These are phyloP conservation scores for Aspergillus pseudoterreus DNA, from an alignment of 2,329 filamentous ascomycete genomes.

Conservation along the genomic window DNA sequence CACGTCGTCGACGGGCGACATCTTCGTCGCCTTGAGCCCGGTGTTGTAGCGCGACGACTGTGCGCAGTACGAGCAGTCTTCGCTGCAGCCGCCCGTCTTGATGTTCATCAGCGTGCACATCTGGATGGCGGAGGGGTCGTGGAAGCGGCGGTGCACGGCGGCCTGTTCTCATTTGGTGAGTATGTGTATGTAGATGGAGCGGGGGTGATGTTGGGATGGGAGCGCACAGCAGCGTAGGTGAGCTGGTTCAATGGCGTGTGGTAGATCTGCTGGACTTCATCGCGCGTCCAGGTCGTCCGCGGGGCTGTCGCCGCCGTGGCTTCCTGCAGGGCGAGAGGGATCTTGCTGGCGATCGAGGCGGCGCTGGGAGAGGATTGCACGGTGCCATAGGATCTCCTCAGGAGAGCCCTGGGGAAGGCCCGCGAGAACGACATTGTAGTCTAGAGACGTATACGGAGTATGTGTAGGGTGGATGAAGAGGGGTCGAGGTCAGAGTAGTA, in stretches of 20 bases:
- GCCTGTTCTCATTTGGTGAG: conserved; percentile 50
- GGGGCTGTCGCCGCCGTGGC: conserved; percentile 43
- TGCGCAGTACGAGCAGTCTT: conserved; percentile 91
- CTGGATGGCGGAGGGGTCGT: conserved; percentile 78
- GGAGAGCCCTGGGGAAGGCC: conserved; percentile 25
- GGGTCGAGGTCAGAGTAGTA: no score
- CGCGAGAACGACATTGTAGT: conserved; percentile 27
- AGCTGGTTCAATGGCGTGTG: conserved; percentile 77
- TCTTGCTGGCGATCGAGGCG: conserved; percentile 27
- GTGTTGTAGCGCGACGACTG: conserved; percentile 79
- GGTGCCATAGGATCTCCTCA: conserved; percentile 36
- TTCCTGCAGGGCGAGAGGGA: conserved; percentile 32
- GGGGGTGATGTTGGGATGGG: not conserved
- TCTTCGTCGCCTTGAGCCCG: conserved; percentile 73
- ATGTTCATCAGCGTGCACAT: conserved; percentile 97
- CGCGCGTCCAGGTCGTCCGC: conserved; percentile 72
- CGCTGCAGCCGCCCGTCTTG: conserved; percentile 87
- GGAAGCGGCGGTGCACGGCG: conserved; percentile 77
- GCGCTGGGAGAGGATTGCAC: conserved; percentile 33
- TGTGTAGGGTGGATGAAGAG: no score
- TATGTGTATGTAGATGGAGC: not conserved
- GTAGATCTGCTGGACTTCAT: conserved; percentile 79
- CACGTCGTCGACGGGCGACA: conserved; percentile 76
- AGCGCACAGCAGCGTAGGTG: conserved; percentile 65
- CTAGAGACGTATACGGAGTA: no score